phyloP scores from a whole-genome alignment of 1,284 basidiomycete species.

The Spongispora temasekensis region DNA sequence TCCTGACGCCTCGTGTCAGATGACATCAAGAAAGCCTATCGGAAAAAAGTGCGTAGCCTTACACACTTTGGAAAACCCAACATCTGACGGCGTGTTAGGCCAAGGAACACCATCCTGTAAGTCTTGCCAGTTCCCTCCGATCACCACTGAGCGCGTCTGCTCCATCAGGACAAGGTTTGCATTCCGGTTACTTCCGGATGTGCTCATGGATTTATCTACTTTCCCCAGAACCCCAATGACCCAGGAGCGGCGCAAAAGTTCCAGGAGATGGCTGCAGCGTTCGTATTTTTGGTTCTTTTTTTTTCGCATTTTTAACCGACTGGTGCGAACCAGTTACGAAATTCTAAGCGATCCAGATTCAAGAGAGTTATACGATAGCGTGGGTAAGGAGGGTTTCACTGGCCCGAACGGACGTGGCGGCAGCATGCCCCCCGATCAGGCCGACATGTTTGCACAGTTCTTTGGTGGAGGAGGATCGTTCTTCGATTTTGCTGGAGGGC shows the following conservation, averaged over 20 bases:
- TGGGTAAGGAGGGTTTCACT: slow-evolving; percentile 70
- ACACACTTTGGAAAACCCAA: slow-evolving; percentile 11
- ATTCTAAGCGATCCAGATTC: slow-evolving; percentile 78
- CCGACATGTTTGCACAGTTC: slow-evolving; percentile 79
- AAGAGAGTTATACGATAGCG: slow-evolving; percentile 79
- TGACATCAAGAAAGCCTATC: slow-evolving; percentile 93
- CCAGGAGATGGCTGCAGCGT: slow-evolving; percentile 88
- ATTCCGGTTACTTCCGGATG: neutral
- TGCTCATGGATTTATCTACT: slow-evolving; percentile 2
- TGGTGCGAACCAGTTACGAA: slow-evolving; percentile 65
- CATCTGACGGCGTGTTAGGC: slow-evolving; percentile 54
- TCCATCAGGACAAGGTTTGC: slow-evolving; percentile 63
- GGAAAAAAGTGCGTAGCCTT: slow-evolving; percentile 69
- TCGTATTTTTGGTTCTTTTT: slow-evolving; percentile 34
- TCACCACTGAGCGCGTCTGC: slow-evolving; percentile 6
- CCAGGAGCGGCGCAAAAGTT: slow-evolving; percentile 79
- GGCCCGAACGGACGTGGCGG: slow-evolving; percentile 46
- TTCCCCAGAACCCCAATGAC: slow-evolving; percentile 71
- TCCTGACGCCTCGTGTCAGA: slow-evolving; percentile 41
- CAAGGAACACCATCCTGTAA: slow-evolving; percentile 86
- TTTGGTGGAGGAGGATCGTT: slow-evolving; percentile 61
- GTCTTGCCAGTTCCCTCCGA: slow-evolving; percentile 34
- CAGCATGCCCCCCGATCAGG: slow-evolving; percentile 64
- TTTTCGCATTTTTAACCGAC: slow-evolving; percentile 4
- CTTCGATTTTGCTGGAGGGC: slow-evolving; percentile 55